These are phyloP conservation scores for Trichoderma gracile DNA, from an alignment of 2,329 filamentous ascomycete species.

Conservation along the genomic window DNA sequence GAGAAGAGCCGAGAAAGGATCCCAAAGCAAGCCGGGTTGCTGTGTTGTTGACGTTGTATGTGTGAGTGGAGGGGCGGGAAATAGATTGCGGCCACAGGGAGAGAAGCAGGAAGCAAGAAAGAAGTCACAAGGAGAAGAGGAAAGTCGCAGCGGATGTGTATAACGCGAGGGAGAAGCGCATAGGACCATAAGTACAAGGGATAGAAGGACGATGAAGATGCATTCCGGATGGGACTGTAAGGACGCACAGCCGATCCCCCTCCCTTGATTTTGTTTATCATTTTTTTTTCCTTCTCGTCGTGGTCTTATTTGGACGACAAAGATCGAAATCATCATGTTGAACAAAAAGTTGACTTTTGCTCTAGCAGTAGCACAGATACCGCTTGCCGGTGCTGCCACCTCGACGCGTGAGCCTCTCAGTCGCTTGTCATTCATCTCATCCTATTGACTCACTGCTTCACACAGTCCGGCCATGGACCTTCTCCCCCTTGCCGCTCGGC, in stretches of 20 bases:
- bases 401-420: conserved; percentile 21
- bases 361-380: conserved; percentile 25
- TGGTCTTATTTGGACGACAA: not conserved
- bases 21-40: not conserved
- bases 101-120: not conserved
- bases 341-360: conserved; percentile 23
- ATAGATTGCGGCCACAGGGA: not conserved
- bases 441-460: not conserved
- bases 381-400: conserved; percentile 22
- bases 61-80: conserved; percentile 3
- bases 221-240: conserved; percentile 25
- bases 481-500: conserved; percentile 46
- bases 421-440: not conserved
- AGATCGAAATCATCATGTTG: not conserved
- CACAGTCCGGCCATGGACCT: conserved; percentile 31
- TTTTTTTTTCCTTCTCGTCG: not conserved
- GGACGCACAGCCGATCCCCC: conserved; percentile 3
- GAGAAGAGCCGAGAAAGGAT: not conserved
- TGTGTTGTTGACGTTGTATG: not conserved
- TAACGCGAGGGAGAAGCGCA: conserved; percentile 1
- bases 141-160: conserved; percentile 6
- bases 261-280: not conserved
- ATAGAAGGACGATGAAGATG: conserved; percentile 11
- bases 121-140: too few relatives aligned
- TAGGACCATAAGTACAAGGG: not conserved